These are phyloP conservation scores for Theileria parva DNA, from an alignment of 169 alveolate genomes.

Conservation along the genomic window DNA sequence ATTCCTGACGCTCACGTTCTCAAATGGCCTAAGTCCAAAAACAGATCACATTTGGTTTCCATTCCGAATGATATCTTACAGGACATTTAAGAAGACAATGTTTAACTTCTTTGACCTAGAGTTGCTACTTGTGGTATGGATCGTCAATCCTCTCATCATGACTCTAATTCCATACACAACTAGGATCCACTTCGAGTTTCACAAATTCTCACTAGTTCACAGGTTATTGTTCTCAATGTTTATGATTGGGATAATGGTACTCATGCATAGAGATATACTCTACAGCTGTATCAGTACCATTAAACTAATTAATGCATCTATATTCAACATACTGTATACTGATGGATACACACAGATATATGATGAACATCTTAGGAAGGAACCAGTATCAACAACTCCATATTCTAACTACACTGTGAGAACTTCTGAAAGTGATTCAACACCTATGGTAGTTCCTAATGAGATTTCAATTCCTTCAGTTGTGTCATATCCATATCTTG, in stretches of 20 bases:
- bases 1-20: neutral
- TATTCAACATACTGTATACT: neutral
- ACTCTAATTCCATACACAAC: conserved; percentile 1
- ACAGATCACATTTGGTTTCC: neutral
- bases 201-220: neutral
- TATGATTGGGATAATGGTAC: neutral
- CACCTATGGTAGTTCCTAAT: neutral
- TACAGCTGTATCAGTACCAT: neutral
- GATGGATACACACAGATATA: neutral
- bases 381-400: neutral
- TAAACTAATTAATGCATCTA: neutral
- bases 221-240: neutral
- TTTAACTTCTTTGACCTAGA: neutral
- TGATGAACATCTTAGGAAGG: neutral
- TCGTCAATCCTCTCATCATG: neutral
- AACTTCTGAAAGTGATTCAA: neutral
- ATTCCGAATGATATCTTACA: neutral
- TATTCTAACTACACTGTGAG: neutral
- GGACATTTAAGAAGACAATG: neutral
- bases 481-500: neutral
- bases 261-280: neutral
- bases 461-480: neutral
- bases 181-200: conserved; percentile 1
- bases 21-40: neutral
- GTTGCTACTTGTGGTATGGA: neutral